Evolutionary conservation across 352 stramenopile species (phyloP), one percentile per base, ranked within the genome.

Genomic region (Globisporangium echinulatum): DNA sequence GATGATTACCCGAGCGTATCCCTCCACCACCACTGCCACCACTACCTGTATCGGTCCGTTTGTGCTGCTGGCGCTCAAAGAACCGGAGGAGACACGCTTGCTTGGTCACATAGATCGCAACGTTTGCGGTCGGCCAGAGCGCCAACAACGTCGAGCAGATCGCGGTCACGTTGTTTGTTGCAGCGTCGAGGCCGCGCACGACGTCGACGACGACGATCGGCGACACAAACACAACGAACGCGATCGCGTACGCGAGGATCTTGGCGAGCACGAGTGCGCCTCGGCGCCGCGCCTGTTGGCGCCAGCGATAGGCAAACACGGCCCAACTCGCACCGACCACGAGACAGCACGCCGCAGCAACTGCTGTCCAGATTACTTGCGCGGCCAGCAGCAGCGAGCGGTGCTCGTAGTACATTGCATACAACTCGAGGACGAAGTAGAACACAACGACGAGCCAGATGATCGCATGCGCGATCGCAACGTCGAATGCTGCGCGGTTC

Each of bases 371-470:
- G 57, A 92, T 71, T 43, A 92, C 71, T 60, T 80, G 82, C 9
- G 77, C 85, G 3, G 78, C 69, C 42, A 81, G 58, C 38, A 75
- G 61, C 52, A 83, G 79, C 10, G 58, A 37, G 8, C 61, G 61
- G 25, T 67, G 75, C 36, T 74, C 46, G 55, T 87, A 85, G 63
- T 90, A 88, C 37, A 69, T 71, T 17, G 79, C 75, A 56, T 90
- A 91, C 9, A 92, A 63, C 54, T 90, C 75, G 4, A 94, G 67
- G 0, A 88, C 68, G 70, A 73, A 91, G 60, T 87, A 94, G 37
- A 94, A 83, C 7, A 91, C 68, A 1, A 87, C 70, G 17, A 86
- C 52, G 64, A 90, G 76, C 84, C 84, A 94, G 39, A 94, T 89
- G 51, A 91, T 68, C 1, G 75, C 75, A 56, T 94, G 85, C 0